Conservation (phyloP, 164 flowering plant genomes). For the Malania oleifera region DNA sequence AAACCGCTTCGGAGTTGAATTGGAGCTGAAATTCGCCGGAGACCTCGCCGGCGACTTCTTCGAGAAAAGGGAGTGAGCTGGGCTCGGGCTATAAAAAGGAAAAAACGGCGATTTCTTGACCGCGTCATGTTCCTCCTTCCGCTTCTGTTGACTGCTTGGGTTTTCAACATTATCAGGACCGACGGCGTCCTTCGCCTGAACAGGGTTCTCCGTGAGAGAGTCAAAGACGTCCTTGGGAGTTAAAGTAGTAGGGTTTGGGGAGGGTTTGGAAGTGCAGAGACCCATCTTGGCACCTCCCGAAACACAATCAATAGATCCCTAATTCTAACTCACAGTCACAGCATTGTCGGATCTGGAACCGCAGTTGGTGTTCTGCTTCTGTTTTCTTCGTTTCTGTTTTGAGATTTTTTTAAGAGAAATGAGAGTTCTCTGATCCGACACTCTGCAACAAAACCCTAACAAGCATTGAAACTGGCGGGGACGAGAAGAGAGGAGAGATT, state of each 20-base stretch:
- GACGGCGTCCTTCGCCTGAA: background rate
- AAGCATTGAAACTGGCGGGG: background rate
- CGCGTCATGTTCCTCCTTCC: slow-evolving; percentile 19
- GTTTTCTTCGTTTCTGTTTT: background rate
- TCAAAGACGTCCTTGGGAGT: background rate
- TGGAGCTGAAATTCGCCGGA: slow-evolving; percentile 36
- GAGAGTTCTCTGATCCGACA: background rate
- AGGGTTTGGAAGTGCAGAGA: slow-evolving; percentile 39
- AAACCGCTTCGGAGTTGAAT: slow-evolving; percentile 68
- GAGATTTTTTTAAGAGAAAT: background rate
- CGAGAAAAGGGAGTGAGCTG: slow-evolving; percentile 58
- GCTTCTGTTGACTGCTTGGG: background rate
- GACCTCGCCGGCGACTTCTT: slow-evolving; percentile 64
- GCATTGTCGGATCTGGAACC: background rate
- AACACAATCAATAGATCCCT: background rate
- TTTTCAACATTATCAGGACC: slow-evolving; percentile 8
- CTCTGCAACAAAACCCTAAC: background rate
- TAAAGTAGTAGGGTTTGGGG: slow-evolving; percentile 15
- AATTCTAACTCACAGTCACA: background rate
- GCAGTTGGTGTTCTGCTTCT: background rate
- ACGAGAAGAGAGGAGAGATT: background rate
- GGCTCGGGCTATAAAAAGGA: slow-evolving; percentile 78
- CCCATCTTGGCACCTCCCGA: slow-evolving; percentile 26
- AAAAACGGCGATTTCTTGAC: slow-evolving; percentile 61
- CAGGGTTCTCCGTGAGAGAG: slow-evolving; percentile 7